Percentiles rank a stretch among this genome's conserved stretches.
Conservation (phyloP, 2,329 filamentous ascomycete species). For the Venturia asperata region DNA sequence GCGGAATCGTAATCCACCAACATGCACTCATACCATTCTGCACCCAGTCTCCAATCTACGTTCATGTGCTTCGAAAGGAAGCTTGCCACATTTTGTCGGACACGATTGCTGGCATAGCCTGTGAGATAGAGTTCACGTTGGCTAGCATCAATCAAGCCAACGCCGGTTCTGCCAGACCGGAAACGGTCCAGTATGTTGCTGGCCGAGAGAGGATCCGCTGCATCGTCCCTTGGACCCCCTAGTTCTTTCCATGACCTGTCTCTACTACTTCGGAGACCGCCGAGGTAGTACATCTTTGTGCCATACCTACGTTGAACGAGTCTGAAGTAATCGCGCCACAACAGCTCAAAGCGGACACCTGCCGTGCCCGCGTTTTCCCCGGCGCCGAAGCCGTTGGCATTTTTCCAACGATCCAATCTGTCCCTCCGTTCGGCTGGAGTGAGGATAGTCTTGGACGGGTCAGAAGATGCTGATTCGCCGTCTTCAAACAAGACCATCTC, state of each 20-base stretch:
- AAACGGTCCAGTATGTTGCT: conserved; percentile 42
- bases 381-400: conserved; percentile 52
- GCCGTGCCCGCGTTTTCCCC: conserved; percentile 68
- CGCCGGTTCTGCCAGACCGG: conserved; percentile 61
- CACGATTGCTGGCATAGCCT: conserved; percentile 70
- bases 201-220: conserved; percentile 16
- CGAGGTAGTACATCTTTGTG: conserved; percentile 54
- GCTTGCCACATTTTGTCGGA: conserved; percentile 67
- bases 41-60: conserved; percentile 74
- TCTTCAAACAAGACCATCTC: conserved; percentile 64
- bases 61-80: conserved; percentile 66
- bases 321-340: conserved; percentile 78
- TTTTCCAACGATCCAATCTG: conserved; percentile 10
- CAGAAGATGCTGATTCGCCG: conserved; percentile 35
- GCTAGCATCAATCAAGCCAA: conserved; percentile 69
- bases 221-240: conserved; percentile 39
- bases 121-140: conserved; percentile 68
- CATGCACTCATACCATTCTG: conserved; percentile 74
- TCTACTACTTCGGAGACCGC: conserved; percentile 52
- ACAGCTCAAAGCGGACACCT: conserved; percentile 62
- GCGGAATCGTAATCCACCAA: conserved; percentile 69
- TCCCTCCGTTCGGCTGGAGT: not conserved
- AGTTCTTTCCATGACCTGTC: conserved; percentile 31
- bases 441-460: not conserved
- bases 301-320: conserved; percentile 67